Percentiles rank a stretch among this genome's conserved stretches.
Evolutionary conservation across 148 eudicot genomes (phyloP).

Genomic region (Rhododendron mucronatum): DNA sequence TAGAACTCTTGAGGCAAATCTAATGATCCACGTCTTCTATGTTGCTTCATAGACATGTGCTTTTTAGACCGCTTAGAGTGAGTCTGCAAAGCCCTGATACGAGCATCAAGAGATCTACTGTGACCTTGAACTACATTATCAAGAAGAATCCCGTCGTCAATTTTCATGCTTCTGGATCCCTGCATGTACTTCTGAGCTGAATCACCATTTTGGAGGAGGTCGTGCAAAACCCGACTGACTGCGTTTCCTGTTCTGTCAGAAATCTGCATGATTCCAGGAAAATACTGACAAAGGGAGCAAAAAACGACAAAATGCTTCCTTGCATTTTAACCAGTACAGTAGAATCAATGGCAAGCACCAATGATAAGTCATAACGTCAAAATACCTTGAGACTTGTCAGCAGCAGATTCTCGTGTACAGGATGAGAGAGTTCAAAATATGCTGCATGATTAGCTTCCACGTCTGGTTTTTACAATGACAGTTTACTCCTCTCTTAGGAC

Average conservation of each 20-base stretch:
- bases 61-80: slow-evolving; percentile 78
- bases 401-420: slow-evolving; percentile 61
- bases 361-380: background rate
- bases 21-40: slow-evolving; percentile 55
- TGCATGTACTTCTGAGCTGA: slow-evolving; percentile 73
- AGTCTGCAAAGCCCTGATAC: slow-evolving; percentile 32
- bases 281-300: background rate
- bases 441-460: slow-evolving; percentile 47
- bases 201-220: slow-evolving; percentile 77
- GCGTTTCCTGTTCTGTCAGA: slow-evolving; percentile 25
- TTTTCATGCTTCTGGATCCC: slow-evolving; percentile 57
- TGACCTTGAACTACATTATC: slow-evolving; percentile 57
- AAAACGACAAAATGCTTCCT: background rate
- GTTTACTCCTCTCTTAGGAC: background rate
- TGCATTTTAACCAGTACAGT: background rate
- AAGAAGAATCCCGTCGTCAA: slow-evolving; percentile 65
- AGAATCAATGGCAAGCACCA: background rate
- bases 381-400: slow-evolving; percentile 33
- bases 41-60: slow-evolving; percentile 75
- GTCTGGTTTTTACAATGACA: slow-evolving; percentile 30
- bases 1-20: slow-evolving; percentile 47
- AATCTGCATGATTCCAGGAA: slow-evolving; percentile 34
- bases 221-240: slow-evolving; percentile 55
- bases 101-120: slow-evolving; percentile 23
- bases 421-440: slow-evolving; percentile 55